Percentiles rank a stretch among this genome's conserved stretches.
Evolutionary conservation across 2,329 filamentous ascomycete species (phyloP).

Genomic region (Neurospora sp.): DNA sequence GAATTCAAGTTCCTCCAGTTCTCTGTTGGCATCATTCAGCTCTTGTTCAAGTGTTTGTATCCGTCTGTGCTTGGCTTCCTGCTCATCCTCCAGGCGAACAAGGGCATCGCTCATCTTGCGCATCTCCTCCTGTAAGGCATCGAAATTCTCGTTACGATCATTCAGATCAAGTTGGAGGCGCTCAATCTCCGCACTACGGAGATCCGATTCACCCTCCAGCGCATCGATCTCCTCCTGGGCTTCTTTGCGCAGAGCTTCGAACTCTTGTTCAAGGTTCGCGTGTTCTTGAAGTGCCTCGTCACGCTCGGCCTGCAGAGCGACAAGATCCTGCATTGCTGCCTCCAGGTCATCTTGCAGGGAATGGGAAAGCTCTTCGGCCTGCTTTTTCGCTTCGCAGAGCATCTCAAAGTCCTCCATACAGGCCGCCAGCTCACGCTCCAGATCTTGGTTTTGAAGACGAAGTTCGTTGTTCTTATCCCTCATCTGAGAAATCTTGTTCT

Average conservation of each 20-base stretch:
- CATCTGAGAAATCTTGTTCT: conserved; percentile 71
- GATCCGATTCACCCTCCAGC: conserved; percentile 62
- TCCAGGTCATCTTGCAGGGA: conserved; percentile 75
- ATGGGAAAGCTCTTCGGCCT: conserved; percentile 46
- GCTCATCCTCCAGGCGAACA: conserved; percentile 80
- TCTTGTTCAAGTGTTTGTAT: conserved; percentile 79
- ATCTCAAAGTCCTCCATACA: conserved; percentile 72
- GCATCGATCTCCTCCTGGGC: conserved; percentile 57
- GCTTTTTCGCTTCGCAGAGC: conserved; percentile 52
- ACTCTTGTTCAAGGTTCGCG: conserved; percentile 45
- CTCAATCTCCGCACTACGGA: conserved; percentile 60
- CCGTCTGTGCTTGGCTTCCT: conserved; percentile 64
- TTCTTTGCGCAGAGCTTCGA: conserved; percentile 50
- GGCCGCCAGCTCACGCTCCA: conserved; percentile 72
- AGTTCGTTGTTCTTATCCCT: conserved; percentile 80
- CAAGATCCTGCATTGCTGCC: conserved; percentile 66
- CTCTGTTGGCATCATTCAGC: conserved; percentile 71
- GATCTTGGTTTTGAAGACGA: conserved; percentile 80
- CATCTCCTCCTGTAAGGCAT: conserved; percentile 88
- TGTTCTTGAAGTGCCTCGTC: conserved; percentile 71
- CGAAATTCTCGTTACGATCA: conserved; percentile 76
- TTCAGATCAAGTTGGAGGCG: conserved; percentile 61
- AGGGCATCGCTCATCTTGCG: conserved; percentile 81
- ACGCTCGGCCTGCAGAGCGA: conserved; percentile 69
- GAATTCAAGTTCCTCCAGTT: conserved; percentile 77